A percentile compares a stretch with the other conserved stretches of the same genome.
Conservation (phyloP, 148 eudicot genomes). For the Rhododendron griersonianum region DNA sequence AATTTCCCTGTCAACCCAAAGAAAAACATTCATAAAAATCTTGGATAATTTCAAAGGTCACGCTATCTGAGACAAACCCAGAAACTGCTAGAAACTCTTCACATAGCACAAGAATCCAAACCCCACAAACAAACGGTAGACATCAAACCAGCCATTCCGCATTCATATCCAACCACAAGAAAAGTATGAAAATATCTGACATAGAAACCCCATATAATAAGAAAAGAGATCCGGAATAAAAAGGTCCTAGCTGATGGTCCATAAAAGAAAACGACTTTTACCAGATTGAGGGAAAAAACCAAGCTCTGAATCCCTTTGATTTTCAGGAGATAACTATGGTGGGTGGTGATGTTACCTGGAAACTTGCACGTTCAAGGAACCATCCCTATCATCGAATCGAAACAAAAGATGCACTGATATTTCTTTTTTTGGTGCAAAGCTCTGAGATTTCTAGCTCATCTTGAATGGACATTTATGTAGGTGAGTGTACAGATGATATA, state of each 20-base stretch:
- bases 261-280: neutral
- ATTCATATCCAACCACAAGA: conserved; percentile 28
- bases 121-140: conserved; percentile 18
- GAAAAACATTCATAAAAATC: neutral
- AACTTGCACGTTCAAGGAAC: conserved; percentile 1
- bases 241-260: neutral
- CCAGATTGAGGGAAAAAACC: neutral
- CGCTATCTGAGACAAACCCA: conserved; percentile 17
- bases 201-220: neutral
- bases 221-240: conserved; percentile 5
- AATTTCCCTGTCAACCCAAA: neutral
- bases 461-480: neutral
- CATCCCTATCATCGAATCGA: conserved; percentile 11
- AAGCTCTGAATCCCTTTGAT: neutral
- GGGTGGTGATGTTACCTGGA: conserved; percentile 1
- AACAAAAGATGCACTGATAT: neutral
- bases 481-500: neutral
- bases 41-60: conserved; percentile 6
- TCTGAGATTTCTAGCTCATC: neutral
- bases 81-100: conserved; percentile 30
- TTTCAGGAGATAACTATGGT: neutral
- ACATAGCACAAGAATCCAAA: conserved; percentile 21
- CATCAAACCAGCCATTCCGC: conserved; percentile 33
- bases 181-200: conserved; percentile 29
- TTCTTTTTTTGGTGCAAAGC: neutral